phyloP scores from a whole-genome alignment of 306 rosid genomes.

The Cucurbita argyrosperma region DNA sequence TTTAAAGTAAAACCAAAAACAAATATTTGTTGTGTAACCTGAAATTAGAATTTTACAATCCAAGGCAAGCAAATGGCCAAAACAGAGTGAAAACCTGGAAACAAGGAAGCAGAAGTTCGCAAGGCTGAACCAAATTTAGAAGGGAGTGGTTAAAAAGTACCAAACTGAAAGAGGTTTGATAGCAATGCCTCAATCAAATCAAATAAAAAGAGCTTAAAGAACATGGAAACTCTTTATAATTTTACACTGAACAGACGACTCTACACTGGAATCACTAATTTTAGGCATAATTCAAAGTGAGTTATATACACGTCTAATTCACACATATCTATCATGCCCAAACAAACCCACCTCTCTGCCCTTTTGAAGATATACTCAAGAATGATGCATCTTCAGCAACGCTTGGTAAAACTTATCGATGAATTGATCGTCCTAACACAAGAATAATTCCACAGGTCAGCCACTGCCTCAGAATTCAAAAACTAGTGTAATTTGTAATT shows the following conservation, averaged over 20 bases:
- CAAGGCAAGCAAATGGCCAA: background rate
- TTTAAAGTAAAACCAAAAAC: background rate
- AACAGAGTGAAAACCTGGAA: background rate
- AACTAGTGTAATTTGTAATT: background rate
- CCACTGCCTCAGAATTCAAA: background rate
- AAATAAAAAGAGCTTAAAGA: background rate
- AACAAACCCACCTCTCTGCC: background rate
- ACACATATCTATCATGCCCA: background rate
- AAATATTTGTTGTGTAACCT: no score
- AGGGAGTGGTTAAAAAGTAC: background rate
- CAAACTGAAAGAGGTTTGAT: background rate
- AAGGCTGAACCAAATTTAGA: background rate
- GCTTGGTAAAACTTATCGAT: slow-evolving; percentile 60
- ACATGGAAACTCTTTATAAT: background rate
- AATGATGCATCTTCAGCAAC: slow-evolving; percentile 45
- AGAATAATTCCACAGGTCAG: background rate
- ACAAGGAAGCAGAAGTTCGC: background rate
- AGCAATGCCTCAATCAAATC: background rate
- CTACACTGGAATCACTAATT: slow-evolving; percentile 1
- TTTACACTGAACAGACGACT: slow-evolving; percentile 4
- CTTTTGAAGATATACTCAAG: slow-evolving; percentile 15
- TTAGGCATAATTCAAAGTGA: slow-evolving; percentile 6
- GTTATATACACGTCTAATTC: slow-evolving; percentile 4
- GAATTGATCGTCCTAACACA: slow-evolving; percentile 69
- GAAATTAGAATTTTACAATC: background rate